Evolutionary conservation across 805 yeast genomes (phyloP), one percentile per base, ranked within the genome.

Genomic region (Isabelozyma heimii): DNA sequence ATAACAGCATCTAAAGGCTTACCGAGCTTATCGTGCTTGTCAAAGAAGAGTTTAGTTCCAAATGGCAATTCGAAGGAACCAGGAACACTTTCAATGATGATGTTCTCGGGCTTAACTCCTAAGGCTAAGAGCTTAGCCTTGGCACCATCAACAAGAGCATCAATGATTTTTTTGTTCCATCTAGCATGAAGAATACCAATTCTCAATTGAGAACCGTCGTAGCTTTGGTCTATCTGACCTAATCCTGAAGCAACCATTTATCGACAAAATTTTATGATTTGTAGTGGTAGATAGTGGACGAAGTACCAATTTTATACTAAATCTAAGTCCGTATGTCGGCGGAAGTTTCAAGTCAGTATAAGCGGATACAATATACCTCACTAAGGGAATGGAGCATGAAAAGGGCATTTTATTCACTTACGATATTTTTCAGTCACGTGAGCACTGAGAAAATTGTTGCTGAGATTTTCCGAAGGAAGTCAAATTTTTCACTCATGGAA

Each of bases 11-110:
- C 97, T 48, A 87, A 72, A 24, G 81, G 79, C 46, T 71, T 62
- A 44, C 76, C 78, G 47, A 67, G 55, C 37, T 59, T 60, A 20
- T 67, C 63, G 49, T 78, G 73, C 52, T 74, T 76, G 15, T 76
- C 76, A 40, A 74, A 69, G 53, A 83, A 69, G 52, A 73, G 72
- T 66, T 80, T 76, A 27, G 90, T 76, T 35, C 90, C 97, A 65
- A 75, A 88, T 13, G 99, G 99, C 54, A 94, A 77, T 73, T 94
- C 99, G 63, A 84, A 94, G 9, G 96, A 85, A 30, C 99, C 99
- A 8, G 99, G 99, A 16, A 94, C 96, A 8, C 91, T 75, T 67
- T 90, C 94, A 47, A 91, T 72, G 48, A 82, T 65, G 54, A 94
- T 91, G 69, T 91, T 89, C 54, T 82, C 85, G 56, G 83, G 84